A percentile compares a stretch with the other conserved stretches of the same genome.
Evolutionary conservation across 441 rosid species (phyloP).

Genomic region (Flueggea neowawraea): DNA sequence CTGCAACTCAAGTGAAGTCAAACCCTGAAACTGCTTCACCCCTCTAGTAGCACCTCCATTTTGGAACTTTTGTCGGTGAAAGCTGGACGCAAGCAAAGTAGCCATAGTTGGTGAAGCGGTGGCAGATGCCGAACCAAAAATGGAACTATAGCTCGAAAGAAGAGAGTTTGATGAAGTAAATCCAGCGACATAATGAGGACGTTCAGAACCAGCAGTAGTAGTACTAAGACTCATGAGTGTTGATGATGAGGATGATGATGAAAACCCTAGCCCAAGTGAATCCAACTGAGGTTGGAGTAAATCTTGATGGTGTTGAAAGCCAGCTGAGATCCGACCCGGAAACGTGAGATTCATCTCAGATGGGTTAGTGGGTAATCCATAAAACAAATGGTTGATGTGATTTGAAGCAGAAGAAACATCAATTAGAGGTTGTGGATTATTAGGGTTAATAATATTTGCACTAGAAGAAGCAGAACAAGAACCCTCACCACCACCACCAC

Average conservation of each 20-base stretch:
- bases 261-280: conserved; percentile 47
- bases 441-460: conserved; percentile 22
- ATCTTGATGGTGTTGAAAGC: conserved; percentile 21
- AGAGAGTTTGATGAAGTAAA: conserved; percentile 29
- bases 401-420: conserved; percentile 35
- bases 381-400: conserved; percentile 44
- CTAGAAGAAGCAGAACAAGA: conserved; percentile 18
- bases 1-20: conserved; percentile 29
- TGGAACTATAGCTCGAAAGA: conserved; percentile 29
- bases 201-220: conserved; percentile 29
- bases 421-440: conserved; percentile 23
- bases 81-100: conserved; percentile 45
- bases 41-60: conserved; percentile 26
- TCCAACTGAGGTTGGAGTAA: conserved; percentile 38
- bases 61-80: conserved; percentile 37
- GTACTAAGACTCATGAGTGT: conserved; percentile 20
- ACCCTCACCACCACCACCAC: conserved; percentile 12
- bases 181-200: conserved; percentile 15
- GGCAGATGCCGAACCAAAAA: conserved; percentile 31
- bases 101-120: conserved; percentile 34
- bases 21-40: conserved; percentile 23
- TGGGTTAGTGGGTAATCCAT: conserved; percentile 35
- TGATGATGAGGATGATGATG: conserved; percentile 15
- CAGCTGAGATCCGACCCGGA: conserved; percentile 24
- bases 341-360: conserved; percentile 41